A percentile compares a stretch with the other conserved stretches of the same genome.
These are phyloP conservation scores for Trichoderma orchidacearum DNA, from an alignment of 495 filamentous ascomycete species.

Conservation along the genomic window DNA sequence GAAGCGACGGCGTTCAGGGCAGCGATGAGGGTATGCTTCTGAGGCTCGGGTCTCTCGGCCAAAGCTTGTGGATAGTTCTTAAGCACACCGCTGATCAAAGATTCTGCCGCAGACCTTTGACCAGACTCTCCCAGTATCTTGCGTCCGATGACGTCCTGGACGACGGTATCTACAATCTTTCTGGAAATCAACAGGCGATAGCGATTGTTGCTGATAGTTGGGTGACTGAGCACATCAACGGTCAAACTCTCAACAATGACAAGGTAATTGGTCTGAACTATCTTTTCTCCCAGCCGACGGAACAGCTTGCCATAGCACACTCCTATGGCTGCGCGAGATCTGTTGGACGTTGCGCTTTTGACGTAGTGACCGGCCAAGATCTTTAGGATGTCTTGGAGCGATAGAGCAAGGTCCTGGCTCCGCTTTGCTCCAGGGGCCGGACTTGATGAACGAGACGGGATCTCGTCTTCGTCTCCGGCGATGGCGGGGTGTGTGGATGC, in stretches of 20 bases:
- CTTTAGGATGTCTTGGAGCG: slow-evolving; percentile 64
- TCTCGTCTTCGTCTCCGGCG: slow-evolving; percentile 56
- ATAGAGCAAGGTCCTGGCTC: slow-evolving; percentile 54
- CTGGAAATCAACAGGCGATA: slow-evolving; percentile 79
- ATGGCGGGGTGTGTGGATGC: slow-evolving; percentile 36
- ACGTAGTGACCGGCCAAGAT: slow-evolving; percentile 75
- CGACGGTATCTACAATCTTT: slow-evolving; percentile 68
- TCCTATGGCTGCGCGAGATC: slow-evolving; percentile 67
- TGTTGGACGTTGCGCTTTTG: slow-evolving; percentile 66
- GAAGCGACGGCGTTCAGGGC: slow-evolving; percentile 69
- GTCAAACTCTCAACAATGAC: slow-evolving; percentile 72
- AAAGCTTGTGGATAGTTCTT: slow-evolving; percentile 92
- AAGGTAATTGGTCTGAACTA: slow-evolving; percentile 66
- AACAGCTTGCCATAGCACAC: slow-evolving; percentile 76
- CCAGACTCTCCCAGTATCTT: slow-evolving; percentile 79
- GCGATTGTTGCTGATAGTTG: slow-evolving; percentile 66
- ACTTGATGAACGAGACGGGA: slow-evolving; percentile 60
- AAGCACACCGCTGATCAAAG: slow-evolving; percentile 72
- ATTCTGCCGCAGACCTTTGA: slow-evolving; percentile 66
- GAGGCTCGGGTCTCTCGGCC: slow-evolving; percentile 82
- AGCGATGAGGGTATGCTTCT: slow-evolving; percentile 70
- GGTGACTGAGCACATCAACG: slow-evolving; percentile 62
- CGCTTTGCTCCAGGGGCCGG: slow-evolving; percentile 54
- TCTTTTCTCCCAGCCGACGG: slow-evolving; percentile 55
- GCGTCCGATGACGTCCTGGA: slow-evolving; percentile 73